These are phyloP conservation scores for Plasmodium malariae DNA, from an alignment of 169 alveolate species.

Conservation along the genomic window DNA sequence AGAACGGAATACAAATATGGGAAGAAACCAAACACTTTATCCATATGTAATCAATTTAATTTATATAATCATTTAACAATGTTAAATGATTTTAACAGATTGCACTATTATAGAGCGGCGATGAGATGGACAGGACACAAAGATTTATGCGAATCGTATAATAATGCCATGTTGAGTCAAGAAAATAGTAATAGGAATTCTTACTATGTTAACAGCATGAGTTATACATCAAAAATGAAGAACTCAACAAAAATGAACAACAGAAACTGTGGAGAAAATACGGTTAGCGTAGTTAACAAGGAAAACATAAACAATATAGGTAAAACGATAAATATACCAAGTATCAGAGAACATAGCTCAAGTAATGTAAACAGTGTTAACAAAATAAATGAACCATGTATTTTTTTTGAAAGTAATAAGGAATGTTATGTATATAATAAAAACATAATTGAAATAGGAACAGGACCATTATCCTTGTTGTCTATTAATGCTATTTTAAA, in stretches of 20 bases:
- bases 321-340: conserved; percentile 18
- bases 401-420: conserved; percentile 58
- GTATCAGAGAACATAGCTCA: background rate
- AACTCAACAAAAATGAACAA: background rate
- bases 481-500: conserved; percentile 89
- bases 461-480: conserved; percentile 89
- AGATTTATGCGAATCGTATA: background rate
- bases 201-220: conserved; percentile 21
- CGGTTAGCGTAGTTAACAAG: background rate
- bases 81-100: conserved; percentile 87
- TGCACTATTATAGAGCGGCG: conserved; percentile 88
- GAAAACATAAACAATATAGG: conserved; percentile 31
- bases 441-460: conserved; percentile 87
- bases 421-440: conserved; percentile 80
- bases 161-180: background rate
- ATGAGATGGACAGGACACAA: conserved; percentile 87
- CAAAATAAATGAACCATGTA: conserved; percentile 15
- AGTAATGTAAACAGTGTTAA: conserved; percentile 7
- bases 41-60: conserved; percentile 85
- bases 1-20: conserved; percentile 83
- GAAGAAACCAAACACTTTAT: conserved; percentile 83
- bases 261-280: conserved; percentile 15
- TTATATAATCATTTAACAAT: conserved; percentile 86
- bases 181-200: background rate
- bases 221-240: background rate